A percentile compares a stretch with the other conserved stretches of the same genome.
Conservation (phyloP, 495 filamentous ascomycete genomes). For the Penicillium taxi region DNA sequence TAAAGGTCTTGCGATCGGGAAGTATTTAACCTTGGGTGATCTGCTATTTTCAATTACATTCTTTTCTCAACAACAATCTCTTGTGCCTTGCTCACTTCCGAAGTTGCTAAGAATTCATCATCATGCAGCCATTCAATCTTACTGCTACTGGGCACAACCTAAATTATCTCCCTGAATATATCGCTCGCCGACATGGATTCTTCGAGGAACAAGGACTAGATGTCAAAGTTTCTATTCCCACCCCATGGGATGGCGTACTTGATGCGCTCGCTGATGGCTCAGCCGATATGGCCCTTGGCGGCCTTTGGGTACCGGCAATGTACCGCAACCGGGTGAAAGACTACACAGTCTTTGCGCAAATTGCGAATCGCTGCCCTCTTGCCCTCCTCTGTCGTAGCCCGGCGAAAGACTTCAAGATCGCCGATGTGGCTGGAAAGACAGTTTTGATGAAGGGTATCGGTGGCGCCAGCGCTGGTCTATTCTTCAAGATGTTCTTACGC, state of each 20-base stretch:
- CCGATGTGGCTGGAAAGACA: slow-evolving; percentile 1
- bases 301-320: slow-evolving; percentile 8
- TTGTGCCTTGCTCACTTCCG: no score
- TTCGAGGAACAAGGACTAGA: slow-evolving; percentile 4
- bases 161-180: slow-evolving; percentile 10
- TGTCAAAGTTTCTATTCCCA: neutral
- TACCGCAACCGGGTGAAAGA: slow-evolving; percentile 4
- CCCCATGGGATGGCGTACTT: slow-evolving; percentile 5
- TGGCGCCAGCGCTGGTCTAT: slow-evolving; percentile 6
- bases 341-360: slow-evolving; percentile 8
- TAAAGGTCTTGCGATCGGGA: no score
- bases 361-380: slow-evolving; percentile 7
- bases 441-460: slow-evolving; percentile 6
- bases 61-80: no score
- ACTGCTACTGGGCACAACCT: slow-evolving; percentile 7
- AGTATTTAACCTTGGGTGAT: no score
- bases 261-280: slow-evolving; percentile 2
- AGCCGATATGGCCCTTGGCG: slow-evolving; percentile 2
- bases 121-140: slow-evolving; percentile 6
- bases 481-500: slow-evolving; percentile 8
- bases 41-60: no score
- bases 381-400: slow-evolving; percentile 4
- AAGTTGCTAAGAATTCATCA: no score
- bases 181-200: slow-evolving; percentile 8
- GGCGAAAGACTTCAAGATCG: neutral